phyloP scores from a whole-genome alignment of 345 rosid species.

The Eucalyptus albens region DNA sequence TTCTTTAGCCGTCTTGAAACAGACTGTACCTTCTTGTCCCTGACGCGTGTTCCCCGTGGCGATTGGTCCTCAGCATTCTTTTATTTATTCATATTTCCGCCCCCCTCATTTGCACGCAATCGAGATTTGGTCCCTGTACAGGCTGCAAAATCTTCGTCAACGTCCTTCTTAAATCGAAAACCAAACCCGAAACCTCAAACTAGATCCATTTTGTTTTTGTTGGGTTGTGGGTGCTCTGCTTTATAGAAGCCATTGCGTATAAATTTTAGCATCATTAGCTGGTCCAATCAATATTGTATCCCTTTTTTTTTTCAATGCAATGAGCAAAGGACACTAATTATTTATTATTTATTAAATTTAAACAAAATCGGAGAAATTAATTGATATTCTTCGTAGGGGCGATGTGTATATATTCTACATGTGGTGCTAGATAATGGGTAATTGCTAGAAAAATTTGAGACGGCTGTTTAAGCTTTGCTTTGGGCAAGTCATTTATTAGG shows the following conservation, averaged over 20 bases:
- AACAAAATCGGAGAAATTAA: neutral
- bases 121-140: neutral
- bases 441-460: neutral
- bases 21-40: neutral
- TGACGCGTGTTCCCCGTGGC: neutral
- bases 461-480: neutral
- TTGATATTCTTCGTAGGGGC: neutral
- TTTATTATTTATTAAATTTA: neutral
- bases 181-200: neutral
- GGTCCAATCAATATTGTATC: neutral
- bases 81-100: neutral
- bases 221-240: neutral
- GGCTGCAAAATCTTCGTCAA: neutral
- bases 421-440: neutral
- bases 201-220: neutral
- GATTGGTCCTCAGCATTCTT: neutral
- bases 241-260: neutral
- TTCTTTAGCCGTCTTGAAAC: neutral
- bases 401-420: fast-evolving
- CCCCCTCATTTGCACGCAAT: neutral
- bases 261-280: neutral
- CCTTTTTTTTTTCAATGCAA: neutral
- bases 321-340: neutral
- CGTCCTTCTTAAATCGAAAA: neutral
- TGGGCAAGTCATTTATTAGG: neutral